Base-by-base conservation (phyloP, 106 monocot genomes). In the Acorus calamus region DNA sequence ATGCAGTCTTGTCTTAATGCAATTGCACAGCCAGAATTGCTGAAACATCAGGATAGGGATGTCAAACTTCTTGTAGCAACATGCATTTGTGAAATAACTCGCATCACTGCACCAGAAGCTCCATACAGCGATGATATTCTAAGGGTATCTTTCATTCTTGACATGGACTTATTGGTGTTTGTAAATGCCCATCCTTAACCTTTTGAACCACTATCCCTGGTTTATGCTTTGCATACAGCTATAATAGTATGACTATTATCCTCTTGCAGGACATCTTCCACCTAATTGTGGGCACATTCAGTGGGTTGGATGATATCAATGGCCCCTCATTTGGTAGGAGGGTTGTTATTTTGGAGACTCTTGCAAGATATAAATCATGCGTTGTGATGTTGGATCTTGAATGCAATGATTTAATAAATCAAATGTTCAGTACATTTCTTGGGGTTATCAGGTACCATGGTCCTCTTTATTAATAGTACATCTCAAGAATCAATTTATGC, bases 341-440 rank as follows among this genome's bases (percentile, higher is more conserved):
- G 65, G 96, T 88, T 83, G 51, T 78, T 76, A 98, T 98, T 54
- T 71, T 98, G 67, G 96, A 98, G 63, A 88, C 80, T 52, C 83
- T 92, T 70, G 85, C 98, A 50, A 85, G 83, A 88, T 98, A 98
- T 62, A 78, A 83, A 56, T 88, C 88, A 57, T 98, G 83, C 81
- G 74, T 98, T 70, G 81, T 98, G 79, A 98, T 98, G 98, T 71
- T 98, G 77, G 98, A 98, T 80, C 85, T 98, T 61, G 98, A 92
- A 59, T 98, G 92, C 62, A 68, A 79, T 69, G 88, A 92, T 77
- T 88, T 98, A 54, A 88, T 98, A 64, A 75, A 79, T 68, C 80
- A 98, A 62, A 98, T 98, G 98, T 98, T 98, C 66, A 71, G 58
- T 53, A 83, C 75, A 44, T 92, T 92, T 62, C 76, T 98, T 55